These are phyloP conservation scores for Paulownia fortunei DNA, from an alignment of 257 asterid species.

Conservation along the genomic window DNA sequence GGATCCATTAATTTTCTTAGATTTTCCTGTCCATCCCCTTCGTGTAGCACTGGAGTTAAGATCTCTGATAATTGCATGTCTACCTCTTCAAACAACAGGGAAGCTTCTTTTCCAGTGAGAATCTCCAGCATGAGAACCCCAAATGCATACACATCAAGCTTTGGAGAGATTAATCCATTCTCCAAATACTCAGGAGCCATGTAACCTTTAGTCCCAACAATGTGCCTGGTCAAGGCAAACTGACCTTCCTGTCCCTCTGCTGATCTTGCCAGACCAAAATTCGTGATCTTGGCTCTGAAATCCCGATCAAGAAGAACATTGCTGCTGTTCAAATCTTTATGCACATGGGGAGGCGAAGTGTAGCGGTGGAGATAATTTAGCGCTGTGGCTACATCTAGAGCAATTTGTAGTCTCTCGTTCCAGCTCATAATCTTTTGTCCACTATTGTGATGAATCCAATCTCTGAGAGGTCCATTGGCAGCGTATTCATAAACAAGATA, in stretches of 20 bases:
- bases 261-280: slow-evolving; percentile 75
- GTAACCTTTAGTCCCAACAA: slow-evolving; percentile 93
- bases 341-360: slow-evolving; percentile 80
- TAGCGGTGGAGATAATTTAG: slow-evolving; percentile 84
- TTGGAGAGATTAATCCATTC: slow-evolving; percentile 76
- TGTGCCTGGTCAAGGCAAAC: slow-evolving; percentile 88
- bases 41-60: slow-evolving; percentile 42
- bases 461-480: slow-evolving; percentile 63
- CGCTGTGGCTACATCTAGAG: slow-evolving; percentile 76
- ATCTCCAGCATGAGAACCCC: slow-evolving; percentile 86
- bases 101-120: slow-evolving; percentile 73
- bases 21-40: slow-evolving; percentile 46
- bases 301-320: slow-evolving; percentile 69
- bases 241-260: slow-evolving; percentile 70
- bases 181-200: slow-evolving; percentile 98
- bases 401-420: slow-evolving; percentile 72
- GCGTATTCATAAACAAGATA: slow-evolving; percentile 90
- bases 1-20: slow-evolving; percentile 62
- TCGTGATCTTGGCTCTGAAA: slow-evolving; percentile 76
- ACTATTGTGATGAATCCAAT: slow-evolving; percentile 49
- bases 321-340: slow-evolving; percentile 71
- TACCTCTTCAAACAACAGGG: slow-evolving; percentile 40
- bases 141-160: slow-evolving; percentile 87
- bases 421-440: slow-evolving; percentile 48
- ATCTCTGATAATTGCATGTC: slow-evolving; percentile 42